phyloP scores from a whole-genome alignment of 306 rosid genomes.

The Delonix regia region DNA sequence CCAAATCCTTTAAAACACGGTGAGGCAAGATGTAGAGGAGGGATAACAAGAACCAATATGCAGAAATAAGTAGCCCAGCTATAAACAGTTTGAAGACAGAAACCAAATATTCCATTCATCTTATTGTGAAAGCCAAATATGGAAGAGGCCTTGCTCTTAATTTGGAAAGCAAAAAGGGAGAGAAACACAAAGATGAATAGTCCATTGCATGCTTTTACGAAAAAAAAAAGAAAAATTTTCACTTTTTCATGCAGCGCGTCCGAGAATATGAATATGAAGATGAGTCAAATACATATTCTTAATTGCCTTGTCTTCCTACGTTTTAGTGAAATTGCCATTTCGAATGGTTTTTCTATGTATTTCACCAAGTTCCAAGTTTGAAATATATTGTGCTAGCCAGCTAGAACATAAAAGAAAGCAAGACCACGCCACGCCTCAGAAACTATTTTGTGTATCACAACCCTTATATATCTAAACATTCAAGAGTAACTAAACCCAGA shows the following conservation, averaged over 20 bases:
- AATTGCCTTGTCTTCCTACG: background rate
- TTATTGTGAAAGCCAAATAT: background rate
- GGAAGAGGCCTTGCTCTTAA: background rate
- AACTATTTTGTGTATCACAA: background rate
- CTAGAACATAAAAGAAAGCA: constrained; percentile 14
- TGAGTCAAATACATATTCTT: background rate
- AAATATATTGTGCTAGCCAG: constrained; percentile 8
- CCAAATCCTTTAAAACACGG: constrained; percentile 6
- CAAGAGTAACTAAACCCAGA: constrained; percentile 20
- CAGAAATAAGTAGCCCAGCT: background rate
- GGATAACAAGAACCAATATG: background rate
- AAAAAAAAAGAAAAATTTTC: background rate
- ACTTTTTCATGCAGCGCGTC: background rate
- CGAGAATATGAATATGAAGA: constrained; percentile 13
- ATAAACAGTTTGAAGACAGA: background rate
- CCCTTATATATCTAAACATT: background rate
- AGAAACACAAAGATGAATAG: background rate
- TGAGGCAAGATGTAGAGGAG: constrained; percentile 6
- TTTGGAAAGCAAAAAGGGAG: background rate
- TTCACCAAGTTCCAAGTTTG: background rate
- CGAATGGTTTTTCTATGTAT: constrained; percentile 4
- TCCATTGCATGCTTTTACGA: background rate
- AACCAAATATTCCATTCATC: background rate
- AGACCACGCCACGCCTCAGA: background rate
- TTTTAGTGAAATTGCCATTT: background rate